Base-by-base conservation (phyloP, 1,139 yeast genomes). In the Scheffersomyces segobiensis region DNA sequence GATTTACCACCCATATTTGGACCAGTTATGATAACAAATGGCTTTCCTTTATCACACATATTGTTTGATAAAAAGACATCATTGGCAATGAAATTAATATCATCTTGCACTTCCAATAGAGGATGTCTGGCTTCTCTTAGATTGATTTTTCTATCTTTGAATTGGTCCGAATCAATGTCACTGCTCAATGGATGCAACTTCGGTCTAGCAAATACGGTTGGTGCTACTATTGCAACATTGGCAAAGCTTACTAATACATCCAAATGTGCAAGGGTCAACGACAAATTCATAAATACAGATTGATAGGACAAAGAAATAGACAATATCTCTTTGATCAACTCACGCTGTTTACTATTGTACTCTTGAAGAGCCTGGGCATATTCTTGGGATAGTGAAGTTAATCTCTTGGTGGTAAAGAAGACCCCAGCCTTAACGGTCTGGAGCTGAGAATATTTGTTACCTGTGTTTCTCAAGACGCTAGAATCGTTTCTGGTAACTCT, bases 1-100 rank as follows among this genome's bases (percentile, higher is more conserved):
- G 98, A 92, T 72, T 95, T 95, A 69, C 98, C 98, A 60, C 98
- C 99, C 99, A 95, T 95, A 70, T 95, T 95, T 49, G 99, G 99
- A 20, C 99, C 99, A 0, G 99, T 95, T 46, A 95, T 91, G 46
- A 95, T 89, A 18, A 87, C 81, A 68, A 95, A 93, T 57, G 90
- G 91, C 19, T 87, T 80, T 0, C 73, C 77, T 26, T 61, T 63
- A 12, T 73, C 73, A 6, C 77, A 82, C 32, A 62, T 62, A 1
- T 57, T 55, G 58, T 71, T 74, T 18, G 77, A 69, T 59, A 93
- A 77, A 17, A 76, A 71, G 3, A 91, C 89, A 68, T 95, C 97
- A 72, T 95, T 95, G 3, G 98, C 87, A 61, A 95, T 93, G 67
- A 95, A 95, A 32, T 86, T 83, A 54, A 93, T 79, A 62, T 91